Evolutionary conservation across 805 yeast species (phyloP).

Genomic region (Saccharomycopsis oosterbeekiorum): DNA sequence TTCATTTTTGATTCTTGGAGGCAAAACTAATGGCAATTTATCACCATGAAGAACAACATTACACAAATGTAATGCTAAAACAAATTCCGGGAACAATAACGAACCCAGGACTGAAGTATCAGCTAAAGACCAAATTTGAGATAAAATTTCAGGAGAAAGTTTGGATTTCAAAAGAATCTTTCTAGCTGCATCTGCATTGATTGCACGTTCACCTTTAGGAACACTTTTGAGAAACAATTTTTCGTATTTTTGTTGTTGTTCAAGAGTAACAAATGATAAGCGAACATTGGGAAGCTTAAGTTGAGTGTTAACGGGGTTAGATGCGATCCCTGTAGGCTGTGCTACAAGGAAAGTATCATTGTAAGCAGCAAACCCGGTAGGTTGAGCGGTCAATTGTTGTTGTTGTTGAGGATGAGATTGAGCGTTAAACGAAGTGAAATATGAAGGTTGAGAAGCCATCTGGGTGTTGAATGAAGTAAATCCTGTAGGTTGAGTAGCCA

Average conservation of each 20-base stretch:
- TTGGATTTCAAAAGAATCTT: conserved; percentile 74
- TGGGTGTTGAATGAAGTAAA: conserved; percentile 19
- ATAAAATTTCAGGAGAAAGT: conserved; percentile 61
- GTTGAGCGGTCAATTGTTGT: conserved; percentile 23
- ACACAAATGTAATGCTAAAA: conserved; percentile 81
- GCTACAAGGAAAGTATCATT: conserved; percentile 25
- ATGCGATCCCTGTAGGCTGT: conserved; percentile 34
- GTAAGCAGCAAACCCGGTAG: conserved; percentile 23
- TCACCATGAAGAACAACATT: conserved; percentile 71
- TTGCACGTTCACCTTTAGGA: conserved; percentile 37
- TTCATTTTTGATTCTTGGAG: conserved; percentile 66
- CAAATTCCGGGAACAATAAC: conserved; percentile 88
- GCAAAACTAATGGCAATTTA: conserved; percentile 61
- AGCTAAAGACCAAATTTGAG: conserved; percentile 84
- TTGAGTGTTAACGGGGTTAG: conserved; percentile 41
- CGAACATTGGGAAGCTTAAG: conserved; percentile 67
- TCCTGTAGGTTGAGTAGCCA: conserved; percentile 26
- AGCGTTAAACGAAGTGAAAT: conserved; percentile 21
- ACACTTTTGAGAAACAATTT: conserved; percentile 75
- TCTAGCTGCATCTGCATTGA: conserved; percentile 66
- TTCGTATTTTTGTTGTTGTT: conserved; percentile 82
- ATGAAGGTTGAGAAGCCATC: conserved; percentile 3
- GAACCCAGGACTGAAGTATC: conserved; percentile 82
- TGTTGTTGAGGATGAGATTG: conserved; percentile 21
- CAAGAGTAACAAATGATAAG: conserved; percentile 72